Evolutionary conservation across 108 stramenopile species (phyloP), one percentile per base, ranked within the genome.

Genomic region (Aurantiochytrium sp.): DNA sequence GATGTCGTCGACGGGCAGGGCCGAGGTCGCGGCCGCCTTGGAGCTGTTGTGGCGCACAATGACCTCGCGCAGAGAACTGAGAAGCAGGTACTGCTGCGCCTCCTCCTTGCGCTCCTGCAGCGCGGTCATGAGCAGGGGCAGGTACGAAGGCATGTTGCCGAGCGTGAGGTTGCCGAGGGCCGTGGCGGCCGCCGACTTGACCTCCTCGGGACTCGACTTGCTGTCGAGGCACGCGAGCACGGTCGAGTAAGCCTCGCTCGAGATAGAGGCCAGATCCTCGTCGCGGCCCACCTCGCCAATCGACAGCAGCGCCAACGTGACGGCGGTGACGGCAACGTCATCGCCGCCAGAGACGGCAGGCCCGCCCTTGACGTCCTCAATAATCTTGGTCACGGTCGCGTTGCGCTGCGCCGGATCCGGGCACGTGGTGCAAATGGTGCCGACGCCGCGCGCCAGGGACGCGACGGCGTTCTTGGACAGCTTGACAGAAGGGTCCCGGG

Each of bases 101-200:
- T 90, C 69, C n/a, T 91, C 92, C 55, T 89, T 94, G 85, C 92
- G 91, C 52, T 88, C 85, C 73, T 96, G 93, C 54, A 98, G 88
- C 8, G 95, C 93, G 21, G 92, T 85, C 30, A 98, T 94, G 88
- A 99, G 94, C 6, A 90, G 91, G 36, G 97, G 96, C 54, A 98
- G 90, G 87, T 97, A 96, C 73, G 50, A 54, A 24, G 85, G 81
- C 55, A 55, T 55, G 90, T 85, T 92, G 15, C 97, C 96, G 21
- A 96, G 95, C 31, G 96, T 90, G 32, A 96, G 93, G 55, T 94
- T 93, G 4, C 98, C 98, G 21, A 99, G 81, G 19, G 97, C 96
- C 89, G 94, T 95, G 8, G 97, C 96, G 3, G 98, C 96, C 30
- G 97, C 98, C 85, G 96, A 90, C 91, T 97, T 98, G 85, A 93